Base-by-base conservation (phyloP, 2,329 filamentous ascomycete species). In the Fusarium zealandicum region DNA sequence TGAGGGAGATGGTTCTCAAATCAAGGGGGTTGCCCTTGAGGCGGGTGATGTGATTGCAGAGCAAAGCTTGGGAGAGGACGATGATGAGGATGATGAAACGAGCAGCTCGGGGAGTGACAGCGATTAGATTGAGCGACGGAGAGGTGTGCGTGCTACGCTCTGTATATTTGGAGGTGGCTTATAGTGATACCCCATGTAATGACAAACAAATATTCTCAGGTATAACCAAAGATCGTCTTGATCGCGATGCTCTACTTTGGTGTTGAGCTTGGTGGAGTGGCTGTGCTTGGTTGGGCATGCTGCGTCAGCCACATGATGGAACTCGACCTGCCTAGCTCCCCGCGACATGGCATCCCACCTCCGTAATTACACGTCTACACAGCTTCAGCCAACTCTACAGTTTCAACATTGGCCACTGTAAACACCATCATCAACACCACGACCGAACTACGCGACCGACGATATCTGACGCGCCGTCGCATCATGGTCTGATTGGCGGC, bases 51-150 rank as follows among this genome's bases (percentile, higher is more conserved):
- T 76, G 27, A 69, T 77, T 60, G 74, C 66, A 2, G 75, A 77
- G 64, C 69, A 76, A 42, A 76, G 73, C 33, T 58, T 75, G 31
- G 72, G 66, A 2, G 75, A 76, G 43, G 72, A 75, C 1, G 69
- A 69, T 20, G 67, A 70, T 12, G 67, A 72, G 10, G 64, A 72
- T 38, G 73, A 76, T 55, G 67, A 68, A 11, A 78, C 76, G 11
- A 79, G 77, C 46, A 80, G 77, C 41, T 79, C 77, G 2, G 75
- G 74, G 13, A 71, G 74, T n/a, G 74, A 76, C 41, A 67, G 67
- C 18, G 72, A 72, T 4, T 53, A 37, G 41, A 53, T 6, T 58
- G 36, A 53, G 17, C 16, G 6, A 8, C 14, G 25, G 18, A 11
- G 10, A n/a, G 18, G 13, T 11, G 16, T 17, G 11, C 18, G 10